Evolutionary conservation across 225 moss, liverwort and hornwort genomes (phyloP), one percentile per base, ranked within the genome.

Genomic region (Polytrichum commune): DNA sequence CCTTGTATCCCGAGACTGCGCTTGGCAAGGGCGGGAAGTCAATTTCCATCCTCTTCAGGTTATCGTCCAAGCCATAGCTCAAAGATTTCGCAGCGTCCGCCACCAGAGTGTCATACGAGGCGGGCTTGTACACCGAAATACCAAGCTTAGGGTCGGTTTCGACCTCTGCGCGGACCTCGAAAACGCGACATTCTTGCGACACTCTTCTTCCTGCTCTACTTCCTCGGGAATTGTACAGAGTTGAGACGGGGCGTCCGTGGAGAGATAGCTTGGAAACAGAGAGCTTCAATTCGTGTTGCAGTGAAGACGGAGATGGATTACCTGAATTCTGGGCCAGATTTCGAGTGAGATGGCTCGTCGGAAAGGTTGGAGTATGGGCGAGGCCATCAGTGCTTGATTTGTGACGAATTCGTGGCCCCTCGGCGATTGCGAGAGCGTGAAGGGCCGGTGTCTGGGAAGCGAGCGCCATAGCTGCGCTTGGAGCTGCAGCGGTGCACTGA

Each of bases 1-100:
- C 97, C 84, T 98, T 94, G 84, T 98, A 98, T 5, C 97, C 94
- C 7, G 94, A 94, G 6, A 90, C 74, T 73, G 87, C 81, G 84
- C 94, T 98, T 62, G 97, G 97, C 76, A 98, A 69, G 20, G 97
- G 97, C 73, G 97, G 97, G 54, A 98, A 98, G 55, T 98, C 97
- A 23, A 98, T 91, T 75, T 98, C 97, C 8, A 94, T 57, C 0
- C 97, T 92, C 66, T 71, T 84, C 65, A 90, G 61, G 9, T 78
- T 77, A 19, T 90, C 88, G 38, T 91, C 92, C 0, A 98, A 66
- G 62, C 85, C 94, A 83, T 74, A 88, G 24, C 61, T 58, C 22
- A 98, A 90, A 22, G 92, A 54, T 62, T 74, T 83, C 23, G 94
- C 83, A n/a, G 97, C 91, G 79, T 98, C 93, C 75, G 88, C 73